A percentile compares a stretch with the other conserved stretches of the same genome.
Conservation (phyloP, 129 eudicot genomes). For the Scalesia atractyloides region DNA sequence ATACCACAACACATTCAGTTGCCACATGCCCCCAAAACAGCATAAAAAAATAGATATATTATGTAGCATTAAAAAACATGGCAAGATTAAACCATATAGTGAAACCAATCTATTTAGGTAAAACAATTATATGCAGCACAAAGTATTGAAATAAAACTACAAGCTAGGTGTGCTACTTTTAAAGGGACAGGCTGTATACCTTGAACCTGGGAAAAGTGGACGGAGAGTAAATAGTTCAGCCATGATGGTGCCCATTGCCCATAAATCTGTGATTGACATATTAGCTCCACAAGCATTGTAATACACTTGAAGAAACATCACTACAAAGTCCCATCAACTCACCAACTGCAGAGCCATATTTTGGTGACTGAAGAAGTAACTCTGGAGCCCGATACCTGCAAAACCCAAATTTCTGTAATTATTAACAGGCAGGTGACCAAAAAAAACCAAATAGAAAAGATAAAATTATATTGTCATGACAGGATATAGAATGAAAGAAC, state of each 20-base stretch:
- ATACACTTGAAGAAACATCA: neutral
- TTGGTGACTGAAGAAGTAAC: conserved; percentile 79
- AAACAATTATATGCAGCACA: neutral
- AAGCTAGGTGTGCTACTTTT: neutral
- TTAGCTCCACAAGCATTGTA: neutral
- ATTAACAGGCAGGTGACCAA: neutral
- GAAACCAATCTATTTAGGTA: conserved; percentile 3
- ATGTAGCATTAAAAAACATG: neutral
- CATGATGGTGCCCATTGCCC: conserved; percentile 98
- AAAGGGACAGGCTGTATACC: conserved; percentile 34
- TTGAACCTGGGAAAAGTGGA: conserved; percentile 88
- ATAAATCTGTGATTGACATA: conserved; percentile 56
- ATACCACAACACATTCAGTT: conserved; percentile 16
- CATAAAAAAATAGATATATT: neutral
- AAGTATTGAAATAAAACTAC: neutral
- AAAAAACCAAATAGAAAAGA: neutral
- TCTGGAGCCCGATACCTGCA: conserved; percentile 98
- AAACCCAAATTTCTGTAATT: conserved; percentile 18
- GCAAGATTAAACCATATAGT: conserved; percentile 8
- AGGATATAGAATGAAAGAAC: conserved; percentile 8
- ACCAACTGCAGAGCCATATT: conserved; percentile 90
- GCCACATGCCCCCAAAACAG: neutral
- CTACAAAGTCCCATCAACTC: conserved; percentile 37
- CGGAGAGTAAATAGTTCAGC: conserved; percentile 81
- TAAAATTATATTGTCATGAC: neutral